Base-by-base conservation (phyloP, 1,139 yeast genomes). In the Zygoascus sp. region DNA sequence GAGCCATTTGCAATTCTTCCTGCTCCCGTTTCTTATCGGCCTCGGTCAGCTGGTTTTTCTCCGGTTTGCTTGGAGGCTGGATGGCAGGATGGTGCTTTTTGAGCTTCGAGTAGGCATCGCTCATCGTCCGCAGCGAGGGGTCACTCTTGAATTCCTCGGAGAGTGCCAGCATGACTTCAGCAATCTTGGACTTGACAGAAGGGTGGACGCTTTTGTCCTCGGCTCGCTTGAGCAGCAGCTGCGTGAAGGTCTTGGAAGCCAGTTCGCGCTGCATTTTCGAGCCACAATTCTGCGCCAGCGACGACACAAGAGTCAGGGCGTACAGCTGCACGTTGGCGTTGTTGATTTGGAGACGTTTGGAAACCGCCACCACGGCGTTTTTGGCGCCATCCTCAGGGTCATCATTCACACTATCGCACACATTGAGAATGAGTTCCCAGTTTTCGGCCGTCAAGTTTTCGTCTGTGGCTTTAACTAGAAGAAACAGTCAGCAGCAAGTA, bases 241-340 rank as follows among this genome's bases (percentile, higher is more conserved):
- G 71, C 23, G 89, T 77, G 61, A 89, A 88, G 9, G 74, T 61
- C 55, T 77, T 79, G 19, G 89, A 73, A 30, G 96, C 90, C 40
- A 90, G 80, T 57, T 83, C 88, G 53, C 86, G 89, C 58, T 81
- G 82, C 77, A 86, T 79, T 56, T 89, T 73, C 2, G 95, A 81
- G 1, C 97, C 97, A 67, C 97, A 90, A 63, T 92, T 92, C 65
- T 90, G 96, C 0, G 96, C 96, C 32, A 88, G 66, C 0, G 96
- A 83, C 16, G 80, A 76, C 16, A 87, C 68, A 47, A 92, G 68
- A 0, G 96, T 76, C 46, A 92, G 67, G 0, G 94, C 66, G 57
- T 95, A 75, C 46, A 90, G 69, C 23, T 87, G 79, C 1, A 85
- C 83, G 64, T 90, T 92, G 25, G 95, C 97, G 63, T 87, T 92